Conservation (phyloP, 2,329 filamentous ascomycete genomes). For the Colletotrichum musae region DNA sequence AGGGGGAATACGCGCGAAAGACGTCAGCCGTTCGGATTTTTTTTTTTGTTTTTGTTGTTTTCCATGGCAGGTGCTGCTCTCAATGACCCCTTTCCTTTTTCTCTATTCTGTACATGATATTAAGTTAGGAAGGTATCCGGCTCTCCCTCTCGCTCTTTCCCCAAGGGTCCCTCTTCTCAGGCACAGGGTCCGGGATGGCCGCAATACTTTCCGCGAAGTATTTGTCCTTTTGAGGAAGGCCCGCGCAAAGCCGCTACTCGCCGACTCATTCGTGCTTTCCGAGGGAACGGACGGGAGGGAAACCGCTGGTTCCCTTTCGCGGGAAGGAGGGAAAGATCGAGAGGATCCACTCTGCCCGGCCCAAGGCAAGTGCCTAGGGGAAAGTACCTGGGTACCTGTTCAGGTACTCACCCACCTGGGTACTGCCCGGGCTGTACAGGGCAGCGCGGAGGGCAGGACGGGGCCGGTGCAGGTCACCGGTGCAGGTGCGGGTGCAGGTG, state of each 20-base stretch:
- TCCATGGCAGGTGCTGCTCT: too few species aligned
- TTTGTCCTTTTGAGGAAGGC: neutral
- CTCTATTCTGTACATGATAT: too few species aligned
- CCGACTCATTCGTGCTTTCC: too few species aligned
- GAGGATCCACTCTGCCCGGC: neutral
- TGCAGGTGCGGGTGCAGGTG: too few species aligned
- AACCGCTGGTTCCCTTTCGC: neutral
- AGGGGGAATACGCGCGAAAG: too few species aligned
- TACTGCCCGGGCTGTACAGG: too few species aligned
- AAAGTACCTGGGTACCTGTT: too few species aligned
- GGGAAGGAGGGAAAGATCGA: neutral
- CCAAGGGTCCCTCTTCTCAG: neutral
- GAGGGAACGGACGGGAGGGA: neutral
- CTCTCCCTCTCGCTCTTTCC: neutral
- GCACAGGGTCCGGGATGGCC: slow-evolving; percentile 13
- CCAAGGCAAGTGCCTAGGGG: neutral
- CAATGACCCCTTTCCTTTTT: neutral
- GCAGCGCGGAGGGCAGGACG: too few species aligned
- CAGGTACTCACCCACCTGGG: too few species aligned
- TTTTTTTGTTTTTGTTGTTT: too few species aligned
- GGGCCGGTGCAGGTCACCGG: too few species aligned
- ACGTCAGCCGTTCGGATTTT: too few species aligned
- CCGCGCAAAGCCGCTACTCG: neutral
- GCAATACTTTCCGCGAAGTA: slow-evolving; percentile 3
- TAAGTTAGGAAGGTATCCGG: neutral